These are phyloP conservation scores for Bipolaris cookei DNA, from an alignment of 2,329 filamentous ascomycete species.

Conservation along the genomic window DNA sequence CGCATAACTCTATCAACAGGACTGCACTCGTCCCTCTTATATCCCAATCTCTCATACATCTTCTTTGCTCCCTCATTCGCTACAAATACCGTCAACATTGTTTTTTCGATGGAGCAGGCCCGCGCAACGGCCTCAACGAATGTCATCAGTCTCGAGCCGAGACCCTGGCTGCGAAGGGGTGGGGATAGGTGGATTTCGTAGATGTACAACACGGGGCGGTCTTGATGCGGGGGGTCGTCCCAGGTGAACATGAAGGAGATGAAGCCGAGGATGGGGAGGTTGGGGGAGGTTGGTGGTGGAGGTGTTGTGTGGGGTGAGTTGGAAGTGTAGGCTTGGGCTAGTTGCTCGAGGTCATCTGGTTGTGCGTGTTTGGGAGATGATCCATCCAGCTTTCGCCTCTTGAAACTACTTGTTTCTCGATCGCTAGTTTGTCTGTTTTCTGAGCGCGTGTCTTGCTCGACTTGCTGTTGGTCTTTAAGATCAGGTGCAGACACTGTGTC, in stretches of 20 bases:
- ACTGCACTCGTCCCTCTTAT: slow-evolving; percentile 59
- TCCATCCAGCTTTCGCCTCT: background rate
- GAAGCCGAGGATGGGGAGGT: slow-evolving; percentile 48
- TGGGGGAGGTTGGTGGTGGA: background rate
- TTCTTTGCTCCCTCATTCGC: slow-evolving; percentile 63
- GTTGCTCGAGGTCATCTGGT: background rate
- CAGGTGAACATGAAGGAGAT: slow-evolving; percentile 71
- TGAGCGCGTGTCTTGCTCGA: background rate
- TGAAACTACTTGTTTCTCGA: background rate
- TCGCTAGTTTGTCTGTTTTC: background rate
- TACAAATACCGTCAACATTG: slow-evolving; percentile 77
- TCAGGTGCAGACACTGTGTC: background rate
- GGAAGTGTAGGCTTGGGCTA: background rate
- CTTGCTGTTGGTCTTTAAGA: background rate
- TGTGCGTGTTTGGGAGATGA: background rate
- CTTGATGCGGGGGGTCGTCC: slow-evolving; percentile 58
- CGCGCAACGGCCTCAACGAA: slow-evolving; percentile 61
- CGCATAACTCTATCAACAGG: slow-evolving; percentile 54
- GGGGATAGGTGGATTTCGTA: slow-evolving; percentile 76
- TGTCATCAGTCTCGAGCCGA: slow-evolving; percentile 66
- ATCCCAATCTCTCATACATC: slow-evolving; percentile 69
- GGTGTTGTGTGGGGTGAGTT: too few relatives aligned
- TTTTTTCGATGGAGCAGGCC: slow-evolving; percentile 65
- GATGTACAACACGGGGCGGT: slow-evolving; percentile 72
- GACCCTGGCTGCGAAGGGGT: slow-evolving; percentile 64